Percentiles rank a stretch among this genome's conserved stretches.
Evolutionary conservation across 768 basidiomycete species (phyloP).

Genomic region (Guyanaporus albipodus): DNA sequence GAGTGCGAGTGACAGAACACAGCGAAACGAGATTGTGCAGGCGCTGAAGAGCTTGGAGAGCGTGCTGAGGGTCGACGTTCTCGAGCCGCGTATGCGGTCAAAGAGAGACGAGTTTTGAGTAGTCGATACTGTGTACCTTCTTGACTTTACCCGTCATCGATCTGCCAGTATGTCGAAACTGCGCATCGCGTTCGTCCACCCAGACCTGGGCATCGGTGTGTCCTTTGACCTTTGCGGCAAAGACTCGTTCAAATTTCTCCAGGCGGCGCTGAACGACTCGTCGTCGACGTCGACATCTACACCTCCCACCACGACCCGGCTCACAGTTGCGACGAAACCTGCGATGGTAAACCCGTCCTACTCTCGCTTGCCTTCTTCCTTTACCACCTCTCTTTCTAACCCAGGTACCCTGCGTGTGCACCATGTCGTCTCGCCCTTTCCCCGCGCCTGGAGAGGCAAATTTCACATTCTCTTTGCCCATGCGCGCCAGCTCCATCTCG

Average conservation of each 20-base stretch:
- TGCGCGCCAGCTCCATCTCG: slow-evolving; percentile 81
- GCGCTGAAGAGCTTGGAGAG: slow-evolving; percentile 15
- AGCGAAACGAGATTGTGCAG: slow-evolving; percentile 12
- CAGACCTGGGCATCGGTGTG: slow-evolving; percentile 90
- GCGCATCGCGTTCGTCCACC: slow-evolving; percentile 83
- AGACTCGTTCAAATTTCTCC: background rate
- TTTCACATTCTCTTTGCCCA: slow-evolving; percentile 91
- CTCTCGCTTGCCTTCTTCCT: slow-evolving; percentile 9
- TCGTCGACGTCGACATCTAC: slow-evolving; percentile 93
- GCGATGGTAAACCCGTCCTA: slow-evolving; percentile 72
- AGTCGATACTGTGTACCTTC: background rate
- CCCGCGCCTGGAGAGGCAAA: slow-evolving; percentile 72
- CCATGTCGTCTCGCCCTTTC: slow-evolving; percentile 69
- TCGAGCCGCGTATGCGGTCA: slow-evolving; percentile 17
- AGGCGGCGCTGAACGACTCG: slow-evolving; percentile 95
- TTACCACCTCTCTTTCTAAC: background rate
- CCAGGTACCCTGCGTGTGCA: slow-evolving; percentile 86
- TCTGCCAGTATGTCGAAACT: slow-evolving; percentile 24
- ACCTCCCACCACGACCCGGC: slow-evolving; percentile 87
- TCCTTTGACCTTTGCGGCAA: background rate
- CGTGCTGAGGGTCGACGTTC: slow-evolving; percentile 23
- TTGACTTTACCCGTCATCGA: too few relatives aligned
- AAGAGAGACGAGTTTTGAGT: slow-evolving; percentile 29
- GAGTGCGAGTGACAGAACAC: background rate
- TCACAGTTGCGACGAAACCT: slow-evolving; percentile 92